Conservation (phyloP, 306 rosid genomes). For the Quercus dentata region DNA sequence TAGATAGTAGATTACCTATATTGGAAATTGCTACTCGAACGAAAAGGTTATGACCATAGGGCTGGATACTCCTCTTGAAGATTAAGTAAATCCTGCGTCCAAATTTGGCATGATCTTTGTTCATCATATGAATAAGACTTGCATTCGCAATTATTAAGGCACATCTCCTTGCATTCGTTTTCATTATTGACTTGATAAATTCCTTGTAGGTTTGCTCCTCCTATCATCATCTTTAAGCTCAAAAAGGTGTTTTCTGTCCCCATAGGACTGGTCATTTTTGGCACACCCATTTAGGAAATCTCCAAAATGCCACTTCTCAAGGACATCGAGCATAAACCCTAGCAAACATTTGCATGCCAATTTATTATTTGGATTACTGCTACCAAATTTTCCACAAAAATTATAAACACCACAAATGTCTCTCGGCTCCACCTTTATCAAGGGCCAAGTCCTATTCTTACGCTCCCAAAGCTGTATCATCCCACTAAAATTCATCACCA, state of each 20-base stretch:
- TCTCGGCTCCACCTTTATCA: no score
- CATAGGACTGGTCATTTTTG: background rate
- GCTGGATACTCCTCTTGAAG: constrained; percentile 25
- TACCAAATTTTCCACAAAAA: constrained; percentile 33
- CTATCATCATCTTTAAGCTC: background rate
- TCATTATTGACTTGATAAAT: rapidly evolving
- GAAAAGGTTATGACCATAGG: background rate
- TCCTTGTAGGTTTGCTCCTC: background rate
- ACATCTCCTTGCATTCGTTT: constrained; percentile 8
- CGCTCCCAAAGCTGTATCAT: no score
- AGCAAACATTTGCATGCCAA: constrained; percentile 39
- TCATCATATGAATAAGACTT: constrained; percentile 36
- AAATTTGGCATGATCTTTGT: background rate
- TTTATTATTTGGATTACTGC: constrained; percentile 9
- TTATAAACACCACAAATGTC: background rate
- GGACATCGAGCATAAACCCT: constrained; percentile 9
- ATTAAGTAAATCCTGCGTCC: constrained; percentile 11
- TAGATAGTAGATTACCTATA: background rate
- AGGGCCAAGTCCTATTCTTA: no score
- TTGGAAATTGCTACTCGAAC: constrained; percentile 18
- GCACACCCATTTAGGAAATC: constrained; percentile 22
- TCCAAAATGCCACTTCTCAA: background rate
- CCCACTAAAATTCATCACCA: no score
- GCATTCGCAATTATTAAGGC: constrained; percentile 17
- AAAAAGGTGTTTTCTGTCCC: background rate